Conservation (phyloP, 2,329 filamentous ascomycete species). For the Colletotrichum musicola region DNA sequence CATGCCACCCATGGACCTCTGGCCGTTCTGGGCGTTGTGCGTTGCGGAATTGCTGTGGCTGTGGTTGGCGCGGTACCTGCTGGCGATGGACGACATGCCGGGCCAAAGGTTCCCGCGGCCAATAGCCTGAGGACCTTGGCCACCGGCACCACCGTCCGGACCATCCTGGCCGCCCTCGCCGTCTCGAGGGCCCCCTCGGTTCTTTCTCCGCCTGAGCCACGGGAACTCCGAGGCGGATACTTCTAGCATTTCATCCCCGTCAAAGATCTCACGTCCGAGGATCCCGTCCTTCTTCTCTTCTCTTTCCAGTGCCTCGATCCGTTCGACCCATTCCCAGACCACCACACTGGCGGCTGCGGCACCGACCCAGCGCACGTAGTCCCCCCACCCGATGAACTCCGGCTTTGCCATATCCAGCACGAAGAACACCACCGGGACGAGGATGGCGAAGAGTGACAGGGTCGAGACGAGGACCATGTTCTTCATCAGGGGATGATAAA, state of each 20-base stretch:
- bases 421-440: slow-evolving; percentile 93
- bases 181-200: slow-evolving; percentile 49
- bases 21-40: slow-evolving; percentile 40
- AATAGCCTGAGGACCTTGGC: slow-evolving; percentile 40
- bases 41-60: slow-evolving; percentile 8
- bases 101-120: slow-evolving; percentile 55
- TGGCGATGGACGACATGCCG: slow-evolving; percentile 54
- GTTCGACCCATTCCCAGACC: slow-evolving; percentile 98
- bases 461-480: slow-evolving; percentile 86
- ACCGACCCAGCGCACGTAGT: slow-evolving; percentile 97
- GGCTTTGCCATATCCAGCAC: slow-evolving; percentile 90
- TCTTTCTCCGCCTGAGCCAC: slow-evolving; percentile 56
- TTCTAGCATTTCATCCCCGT: slow-evolving; percentile 93
- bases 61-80: slow-evolving; percentile 48
- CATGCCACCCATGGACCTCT: slow-evolving; percentile 50
- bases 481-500: slow-evolving; percentile 90
- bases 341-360: slow-evolving; percentile 95
- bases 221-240: slow-evolving; percentile 63
- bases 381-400: slow-evolving; percentile 90
- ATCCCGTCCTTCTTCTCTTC: slow-evolving; percentile 96
- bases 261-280: slow-evolving; percentile 89
- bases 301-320: slow-evolving; percentile 91
- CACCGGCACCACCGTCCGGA: slow-evolving; percentile 38
- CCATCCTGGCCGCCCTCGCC: slow-evolving; percentile 38
- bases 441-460: slow-evolving; percentile 82